Evolutionary conservation across 257 asterid genomes (phyloP).

Genomic region (Avicennia marina): DNA sequence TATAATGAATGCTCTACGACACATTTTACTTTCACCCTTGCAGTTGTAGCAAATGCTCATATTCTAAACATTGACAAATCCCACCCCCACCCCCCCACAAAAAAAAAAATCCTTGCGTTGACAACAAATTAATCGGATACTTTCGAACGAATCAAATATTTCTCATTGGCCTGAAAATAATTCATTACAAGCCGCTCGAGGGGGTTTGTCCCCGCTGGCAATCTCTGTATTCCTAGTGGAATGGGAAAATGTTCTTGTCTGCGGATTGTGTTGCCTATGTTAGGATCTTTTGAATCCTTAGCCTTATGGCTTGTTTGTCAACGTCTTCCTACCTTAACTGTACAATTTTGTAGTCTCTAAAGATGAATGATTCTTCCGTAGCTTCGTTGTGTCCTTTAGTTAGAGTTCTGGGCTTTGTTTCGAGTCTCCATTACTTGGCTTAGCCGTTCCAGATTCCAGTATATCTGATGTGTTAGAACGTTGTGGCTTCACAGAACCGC

Average conservation of each 20-base stretch:
- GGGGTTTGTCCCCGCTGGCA: conserved; percentile 28
- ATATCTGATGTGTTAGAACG: conserved; percentile 12
- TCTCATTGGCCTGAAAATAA: not conserved
- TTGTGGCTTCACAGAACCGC: conserved; percentile 46
- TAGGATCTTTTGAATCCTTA: not conserved
- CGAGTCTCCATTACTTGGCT: not conserved
- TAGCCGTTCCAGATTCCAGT: conserved; percentile 33
- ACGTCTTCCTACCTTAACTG: not conserved
- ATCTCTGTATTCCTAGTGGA: conserved; percentile 16
- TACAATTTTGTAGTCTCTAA: not conserved
- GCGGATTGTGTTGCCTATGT: not conserved
- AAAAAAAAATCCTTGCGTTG: not conserved
- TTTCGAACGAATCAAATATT: not conserved
- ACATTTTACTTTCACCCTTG: too few relatives aligned
- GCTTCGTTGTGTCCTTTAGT: not conserved
- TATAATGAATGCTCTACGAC: too few relatives aligned
- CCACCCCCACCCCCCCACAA: too few relatives aligned
- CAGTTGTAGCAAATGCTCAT: too few relatives aligned
- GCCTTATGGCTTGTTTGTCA: not conserved
- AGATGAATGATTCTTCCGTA: not conserved
- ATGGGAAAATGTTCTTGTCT: not conserved
- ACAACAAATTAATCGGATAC: not conserved
- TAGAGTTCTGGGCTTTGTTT: not conserved
- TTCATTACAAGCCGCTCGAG: conserved; percentile 12
- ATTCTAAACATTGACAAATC: too few relatives aligned